Base-by-base conservation (phyloP, 2,329 filamentous ascomycete species). In the Sarocladiaceae sp. region DNA sequence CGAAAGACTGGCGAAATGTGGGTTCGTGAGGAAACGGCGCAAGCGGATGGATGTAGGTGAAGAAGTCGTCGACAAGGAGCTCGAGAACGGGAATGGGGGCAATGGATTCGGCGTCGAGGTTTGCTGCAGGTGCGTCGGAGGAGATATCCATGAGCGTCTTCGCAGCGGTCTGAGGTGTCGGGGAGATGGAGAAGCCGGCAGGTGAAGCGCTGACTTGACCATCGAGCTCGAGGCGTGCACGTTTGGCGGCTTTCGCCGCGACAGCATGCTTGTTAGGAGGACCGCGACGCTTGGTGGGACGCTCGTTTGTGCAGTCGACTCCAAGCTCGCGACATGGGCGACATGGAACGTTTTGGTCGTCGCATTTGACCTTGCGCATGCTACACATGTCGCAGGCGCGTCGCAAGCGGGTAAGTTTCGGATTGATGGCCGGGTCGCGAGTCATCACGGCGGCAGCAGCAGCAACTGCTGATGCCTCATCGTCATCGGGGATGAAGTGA, bases 1-100 rank as follows among this genome's bases (percentile, higher is more conserved):
- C 72, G 59, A 88, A 85, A 1, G 80, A 80, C 49, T 80, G 74
- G 18, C 84, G 76, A 59, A 90, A 89, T 3, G 83, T 85, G 0
- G 84, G 83, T 57, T 89, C 83, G 60, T 90, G 85, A 0, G 85
- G 85, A 46, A 90, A 89, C 0, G 85, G 85, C 47, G 78, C 78
- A 7, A 90, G 72, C 1, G 85, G 85, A 53, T 89, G 83, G 44
- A 89, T 83, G 58, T 88, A 88, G 15, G 82, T 88, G 64, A 89
- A 90, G 71, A 87, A 90, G 65, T 90, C 85, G 59, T 89, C 83
- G 46, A 90, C 76, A 13, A 89, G 70, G 2, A 83, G 72, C 54
- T 83, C 74, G 43, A 90, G 66, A 10, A 83, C 78, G 6, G 78
- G 74, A 60, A 83, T 71, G 0, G 85, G 82, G 32, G 83, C 85